phyloP scores from a whole-genome alignment of 169 alveolate species.

The Plasmodium cynomolgi region DNA sequence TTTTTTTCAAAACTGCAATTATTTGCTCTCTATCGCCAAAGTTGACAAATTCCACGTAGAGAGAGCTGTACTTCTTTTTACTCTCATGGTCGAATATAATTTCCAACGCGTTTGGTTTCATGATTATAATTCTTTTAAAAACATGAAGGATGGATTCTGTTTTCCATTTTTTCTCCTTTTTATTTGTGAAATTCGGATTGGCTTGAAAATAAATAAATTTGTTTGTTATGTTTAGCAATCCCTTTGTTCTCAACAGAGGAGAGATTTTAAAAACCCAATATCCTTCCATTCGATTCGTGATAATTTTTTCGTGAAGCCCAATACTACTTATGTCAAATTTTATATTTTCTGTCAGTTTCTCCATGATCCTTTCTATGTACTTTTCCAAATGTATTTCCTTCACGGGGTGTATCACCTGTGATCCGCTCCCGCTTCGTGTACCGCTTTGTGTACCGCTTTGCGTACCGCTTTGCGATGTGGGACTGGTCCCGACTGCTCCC shows the following conservation, averaged over 20 bases:
- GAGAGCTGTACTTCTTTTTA: constrained; percentile 80
- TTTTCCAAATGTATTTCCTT: constrained; percentile 36
- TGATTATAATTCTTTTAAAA: constrained; percentile 85
- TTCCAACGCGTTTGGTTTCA: constrained; percentile 87
- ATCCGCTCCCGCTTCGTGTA: background rate
- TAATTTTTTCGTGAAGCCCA: constrained; percentile 77
- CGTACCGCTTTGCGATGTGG: background rate
- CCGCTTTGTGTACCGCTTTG: background rate
- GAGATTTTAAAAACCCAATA: constrained; percentile 85
- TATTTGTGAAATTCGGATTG: constrained; percentile 87
- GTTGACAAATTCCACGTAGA: constrained; percentile 83
- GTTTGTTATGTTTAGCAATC: constrained; percentile 84
- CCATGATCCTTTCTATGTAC: constrained; percentile 30
- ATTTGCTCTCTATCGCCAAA: constrained; percentile 83
- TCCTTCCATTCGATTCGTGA: constrained; percentile 78
- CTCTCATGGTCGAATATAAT: constrained; percentile 86
- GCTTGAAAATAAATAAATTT: constrained; percentile 86
- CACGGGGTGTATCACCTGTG: background rate
- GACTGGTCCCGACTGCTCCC: background rate
- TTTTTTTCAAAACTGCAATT: constrained; percentile 75
- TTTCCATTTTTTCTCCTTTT: constrained; percentile 83
- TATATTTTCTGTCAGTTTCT: constrained; percentile 11
- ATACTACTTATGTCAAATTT: constrained; percentile 80
- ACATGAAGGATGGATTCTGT: constrained; percentile 81
- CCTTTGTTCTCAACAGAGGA: constrained; percentile 86